Base-by-base conservation (phyloP, 2,329 filamentous ascomycete species). In the Epichloe aotearoae region DNA sequence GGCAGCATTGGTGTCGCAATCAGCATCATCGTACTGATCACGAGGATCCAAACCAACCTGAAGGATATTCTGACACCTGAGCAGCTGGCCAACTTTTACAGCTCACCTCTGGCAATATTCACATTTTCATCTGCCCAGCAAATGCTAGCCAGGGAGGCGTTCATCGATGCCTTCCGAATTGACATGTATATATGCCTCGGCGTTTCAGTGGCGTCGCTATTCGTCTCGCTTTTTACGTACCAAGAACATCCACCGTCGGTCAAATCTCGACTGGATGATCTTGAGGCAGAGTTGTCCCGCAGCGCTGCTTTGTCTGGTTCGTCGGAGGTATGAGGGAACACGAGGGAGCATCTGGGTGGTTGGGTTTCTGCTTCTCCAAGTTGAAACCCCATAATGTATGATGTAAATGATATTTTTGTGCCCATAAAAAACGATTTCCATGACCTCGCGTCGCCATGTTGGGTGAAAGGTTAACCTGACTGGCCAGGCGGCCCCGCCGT, bases 1-100 rank as follows among this genome's bases (percentile, higher is more conserved):
- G 75, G 76, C 4, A 77, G 74, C 51, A 63, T 79, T 20, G 75
- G 76, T 3, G 76, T 79, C 48, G 72, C 76, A 3, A 67, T 71
- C 2, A 77, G 73, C 23, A 72, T 75, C 1, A 71, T 72, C n/a
- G 65, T 77, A 12, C 57, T 76, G 47, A 57, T 57, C 41, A 52
- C 50, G n/a, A 54, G 50, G 40, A 59, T 59, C 17, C 50, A 56
- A 36, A 38, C 46, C 33, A 48, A 46, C 3, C 47, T 59, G 10
- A 48, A 53, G 33, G 50, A 41, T 46, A 45, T 41, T 20, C 50
- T 59, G 37, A 53, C 55, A 12, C 30, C 50, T 5, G 49, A 51
- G 23, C 47, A 59, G 49, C 47, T 59, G 17, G 47, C 46, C 7
- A 50, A 34, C 46, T 57, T 59, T 34, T 58, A 57, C 50, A 48